These are phyloP conservation scores for Chalciporus sphaerocephalus DNA, from an alignment of 768 basidiomycete species.

Conservation along the genomic window DNA sequence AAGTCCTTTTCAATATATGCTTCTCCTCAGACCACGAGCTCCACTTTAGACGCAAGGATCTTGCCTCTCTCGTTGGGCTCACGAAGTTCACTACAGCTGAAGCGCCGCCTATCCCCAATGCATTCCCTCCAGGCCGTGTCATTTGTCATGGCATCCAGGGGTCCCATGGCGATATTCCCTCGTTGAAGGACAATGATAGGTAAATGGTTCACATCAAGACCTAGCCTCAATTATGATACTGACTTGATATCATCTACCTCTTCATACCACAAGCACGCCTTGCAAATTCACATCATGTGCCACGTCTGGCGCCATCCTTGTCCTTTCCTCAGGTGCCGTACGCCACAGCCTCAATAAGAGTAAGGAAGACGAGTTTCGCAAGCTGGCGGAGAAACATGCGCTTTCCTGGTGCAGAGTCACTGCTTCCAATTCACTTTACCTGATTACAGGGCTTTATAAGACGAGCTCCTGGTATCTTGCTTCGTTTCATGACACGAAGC, in stretches of 20 bases:
- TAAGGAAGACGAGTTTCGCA: background rate
- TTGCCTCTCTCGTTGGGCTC: background rate
- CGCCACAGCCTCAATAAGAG: background rate
- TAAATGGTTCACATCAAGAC: background rate
- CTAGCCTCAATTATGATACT: no score
- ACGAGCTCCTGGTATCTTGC: background rate
- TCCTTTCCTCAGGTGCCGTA: background rate
- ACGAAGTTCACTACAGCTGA: background rate
- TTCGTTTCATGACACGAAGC: background rate
- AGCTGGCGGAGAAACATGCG: background rate
- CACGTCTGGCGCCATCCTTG: slow-evolving; percentile 1
- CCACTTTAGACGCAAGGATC: background rate
- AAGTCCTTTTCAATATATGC: slow-evolving; percentile 33
- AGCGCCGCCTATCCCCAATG: background rate
- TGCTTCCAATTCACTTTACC: slow-evolving; percentile 1
- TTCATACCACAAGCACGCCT: background rate
- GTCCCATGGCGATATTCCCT: background rate
- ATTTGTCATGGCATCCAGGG: background rate
- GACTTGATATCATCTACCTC: background rate
- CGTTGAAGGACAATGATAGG: background rate
- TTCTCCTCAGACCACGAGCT: slow-evolving; percentile 19
- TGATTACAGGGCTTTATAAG: slow-evolving; percentile 5
- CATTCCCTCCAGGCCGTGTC: background rate
- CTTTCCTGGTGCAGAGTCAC: background rate
- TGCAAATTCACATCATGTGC: slow-evolving; percentile 7